Conservation (phyloP, 108 stramenopile species). For the Cylindrotheca fusiformis region DNA sequence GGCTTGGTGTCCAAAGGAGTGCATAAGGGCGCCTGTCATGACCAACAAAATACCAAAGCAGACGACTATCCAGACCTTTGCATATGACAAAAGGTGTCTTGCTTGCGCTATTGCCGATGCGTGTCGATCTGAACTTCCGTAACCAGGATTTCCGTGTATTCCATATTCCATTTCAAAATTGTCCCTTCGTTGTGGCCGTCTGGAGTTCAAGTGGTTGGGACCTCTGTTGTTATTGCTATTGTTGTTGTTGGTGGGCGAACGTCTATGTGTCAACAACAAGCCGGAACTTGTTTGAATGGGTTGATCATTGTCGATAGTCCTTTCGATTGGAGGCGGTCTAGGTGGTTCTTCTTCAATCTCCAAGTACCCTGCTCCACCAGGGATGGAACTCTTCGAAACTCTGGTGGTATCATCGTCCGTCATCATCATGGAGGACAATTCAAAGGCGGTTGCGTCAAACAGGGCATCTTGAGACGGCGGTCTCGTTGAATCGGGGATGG, state of each 20-base stretch:
- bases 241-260: not conserved
- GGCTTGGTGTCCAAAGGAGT: slow-evolving; percentile 25
- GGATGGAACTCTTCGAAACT: slow-evolving; percentile 1
- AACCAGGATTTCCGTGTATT: slow-evolving; percentile 1
- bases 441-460: slow-evolving; percentile 5
- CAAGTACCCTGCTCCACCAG: slow-evolving; percentile 39
- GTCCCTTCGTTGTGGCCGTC: slow-evolving; percentile 24
- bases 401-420: slow-evolving; percentile 2
- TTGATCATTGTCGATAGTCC: slow-evolving; percentile 4
- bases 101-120: slow-evolving; percentile 34
- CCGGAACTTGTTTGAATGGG: slow-evolving; percentile 50
- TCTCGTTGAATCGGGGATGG: not conserved
- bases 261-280: slow-evolving; percentile 52
- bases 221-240: not conserved
- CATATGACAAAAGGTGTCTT: slow-evolving; percentile 32
- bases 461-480: not conserved
- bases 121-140: slow-evolving; percentile 11
- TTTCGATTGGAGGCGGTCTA: not conserved
- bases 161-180: slow-evolving; percentile 44
- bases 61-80: slow-evolving; percentile 40
- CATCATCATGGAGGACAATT: slow-evolving; percentile 2
- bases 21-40: slow-evolving; percentile 29
- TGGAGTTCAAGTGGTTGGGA: not conserved
- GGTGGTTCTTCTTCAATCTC: slow-evolving; percentile 60
- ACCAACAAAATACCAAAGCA: slow-evolving; percentile 22